phyloP scores from a whole-genome alignment of 225 moss, liverwort and hornwort genomes.

The Climacium dendroides region DNA sequence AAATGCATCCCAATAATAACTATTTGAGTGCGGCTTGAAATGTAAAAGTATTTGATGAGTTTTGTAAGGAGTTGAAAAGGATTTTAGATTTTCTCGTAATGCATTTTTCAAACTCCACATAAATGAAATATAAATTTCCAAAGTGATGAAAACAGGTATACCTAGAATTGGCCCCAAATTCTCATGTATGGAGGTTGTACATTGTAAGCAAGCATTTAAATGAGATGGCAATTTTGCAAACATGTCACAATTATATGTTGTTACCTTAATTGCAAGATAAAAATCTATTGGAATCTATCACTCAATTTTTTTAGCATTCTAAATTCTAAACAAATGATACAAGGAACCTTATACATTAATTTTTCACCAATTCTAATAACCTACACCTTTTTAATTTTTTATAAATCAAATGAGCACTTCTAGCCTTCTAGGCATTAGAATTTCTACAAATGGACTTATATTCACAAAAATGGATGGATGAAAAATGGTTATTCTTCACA shows the following conservation, averaged over 20 bases:
- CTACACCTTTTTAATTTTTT: too few species aligned
- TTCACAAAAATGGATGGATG: too few species aligned
- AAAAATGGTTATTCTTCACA: too few species aligned
- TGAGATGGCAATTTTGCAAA: background rate
- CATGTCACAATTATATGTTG: background rate
- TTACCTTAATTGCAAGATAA: background rate
- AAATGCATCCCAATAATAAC: background rate
- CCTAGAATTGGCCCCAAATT: accelerated
- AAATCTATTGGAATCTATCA: accelerated
- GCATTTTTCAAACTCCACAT: background rate
- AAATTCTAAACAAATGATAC: background rate
- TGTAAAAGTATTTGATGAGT: background rate
- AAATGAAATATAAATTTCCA: background rate
- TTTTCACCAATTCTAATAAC: too few species aligned
- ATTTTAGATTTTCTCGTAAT: background rate
- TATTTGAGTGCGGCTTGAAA: background rate
- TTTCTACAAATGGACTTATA: too few species aligned
- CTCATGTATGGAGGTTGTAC: background rate
- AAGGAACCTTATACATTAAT: background rate
- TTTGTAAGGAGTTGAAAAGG: background rate
- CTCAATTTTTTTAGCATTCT: background rate
- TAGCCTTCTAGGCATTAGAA: too few species aligned
- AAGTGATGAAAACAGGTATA: background rate
- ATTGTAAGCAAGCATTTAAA: background rate
- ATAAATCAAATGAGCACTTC: too few species aligned